Conservation (phyloP, 768 basidiomycete species). For the Pluteus cervinus region DNA sequence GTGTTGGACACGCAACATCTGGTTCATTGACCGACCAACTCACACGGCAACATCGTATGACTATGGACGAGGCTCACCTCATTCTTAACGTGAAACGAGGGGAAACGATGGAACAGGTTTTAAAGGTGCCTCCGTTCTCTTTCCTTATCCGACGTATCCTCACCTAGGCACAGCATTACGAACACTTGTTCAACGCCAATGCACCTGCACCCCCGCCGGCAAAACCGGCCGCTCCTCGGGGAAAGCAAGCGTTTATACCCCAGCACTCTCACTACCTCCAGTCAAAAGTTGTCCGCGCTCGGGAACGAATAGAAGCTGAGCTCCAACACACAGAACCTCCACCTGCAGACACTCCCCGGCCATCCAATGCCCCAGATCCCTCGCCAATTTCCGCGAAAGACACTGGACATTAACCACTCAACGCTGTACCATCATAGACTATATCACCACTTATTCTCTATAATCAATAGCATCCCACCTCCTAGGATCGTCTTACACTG, state of each 20-base stretch:
- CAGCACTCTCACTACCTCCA: conserved; percentile 87
- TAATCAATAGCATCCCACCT: too few species aligned
- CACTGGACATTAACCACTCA: too few species aligned
- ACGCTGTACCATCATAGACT: too few species aligned
- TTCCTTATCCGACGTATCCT: conserved; percentile 2
- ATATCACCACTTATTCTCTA: too few species aligned
- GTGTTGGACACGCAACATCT: conserved; percentile 68
- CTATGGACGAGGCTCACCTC: conserved; percentile 88
- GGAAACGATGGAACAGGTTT: conserved; percentile 58
- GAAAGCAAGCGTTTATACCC: conserved; percentile 36
- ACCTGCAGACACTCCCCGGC: conserved; percentile 9
- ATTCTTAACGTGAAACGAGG: conserved; percentile 85
- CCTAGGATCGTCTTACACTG: too few species aligned
- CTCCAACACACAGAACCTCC: conserved; percentile 23
- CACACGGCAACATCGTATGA: conserved; percentile 86
- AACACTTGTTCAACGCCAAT: conserved; percentile 90
- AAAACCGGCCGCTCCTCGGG: conserved; percentile 29
- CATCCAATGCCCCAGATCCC: too few species aligned
- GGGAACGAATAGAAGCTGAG: conserved; percentile 95
- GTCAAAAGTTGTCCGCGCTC: conserved; percentile 93
- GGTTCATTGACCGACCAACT: conserved; percentile 75
- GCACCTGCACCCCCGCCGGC: conserved; percentile 56
- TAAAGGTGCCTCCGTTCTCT: conserved; percentile 49
- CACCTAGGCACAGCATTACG: conserved; percentile 63
- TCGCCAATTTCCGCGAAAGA: too few species aligned